These are phyloP conservation scores for Besnoitia besnoiti DNA, from an alignment of 169 alveolate species.

Conservation along the genomic window DNA sequence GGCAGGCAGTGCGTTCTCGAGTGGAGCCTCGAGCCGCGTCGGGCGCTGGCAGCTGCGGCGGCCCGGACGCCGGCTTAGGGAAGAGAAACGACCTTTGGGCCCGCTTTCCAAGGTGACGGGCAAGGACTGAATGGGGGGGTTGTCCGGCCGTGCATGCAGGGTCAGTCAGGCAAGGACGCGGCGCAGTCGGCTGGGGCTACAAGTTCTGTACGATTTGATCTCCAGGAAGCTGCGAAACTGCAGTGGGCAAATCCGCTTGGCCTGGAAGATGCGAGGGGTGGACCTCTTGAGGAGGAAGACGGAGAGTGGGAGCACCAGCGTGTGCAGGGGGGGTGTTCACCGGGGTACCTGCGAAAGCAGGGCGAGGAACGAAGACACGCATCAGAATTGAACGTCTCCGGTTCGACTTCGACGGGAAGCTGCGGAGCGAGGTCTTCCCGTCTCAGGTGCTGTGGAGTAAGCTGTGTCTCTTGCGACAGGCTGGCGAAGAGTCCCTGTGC, in stretches of 20 bases:
- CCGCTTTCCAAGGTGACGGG: not conserved
- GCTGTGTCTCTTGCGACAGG: not conserved
- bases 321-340: not conserved
- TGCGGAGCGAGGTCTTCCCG: constrained; percentile 46
- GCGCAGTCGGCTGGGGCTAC: not conserved
- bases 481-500: not conserved
- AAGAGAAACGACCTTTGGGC: not conserved
- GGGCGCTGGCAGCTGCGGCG: not conserved
- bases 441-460: not conserved
- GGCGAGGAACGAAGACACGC: not conserved
- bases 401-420: constrained; percentile 67
- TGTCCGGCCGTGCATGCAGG: not conserved
- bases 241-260: constrained; percentile 74
- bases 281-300: not conserved
- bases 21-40: not conserved
- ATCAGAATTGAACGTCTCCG: constrained; percentile 58
- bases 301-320: constrained; percentile 25
- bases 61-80: not conserved
- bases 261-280: constrained; percentile 41
- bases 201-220: not conserved
- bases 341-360: not conserved
- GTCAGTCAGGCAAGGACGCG: not conserved
- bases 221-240: constrained; percentile 61
- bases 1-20: constrained; percentile 28
- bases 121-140: not conserved